A percentile compares a stretch with the other conserved stretches of the same genome.
These are phyloP conservation scores for Dalbergia cochinchinensis DNA, from an alignment of 306 rosid genomes.

Conservation along the genomic window DNA sequence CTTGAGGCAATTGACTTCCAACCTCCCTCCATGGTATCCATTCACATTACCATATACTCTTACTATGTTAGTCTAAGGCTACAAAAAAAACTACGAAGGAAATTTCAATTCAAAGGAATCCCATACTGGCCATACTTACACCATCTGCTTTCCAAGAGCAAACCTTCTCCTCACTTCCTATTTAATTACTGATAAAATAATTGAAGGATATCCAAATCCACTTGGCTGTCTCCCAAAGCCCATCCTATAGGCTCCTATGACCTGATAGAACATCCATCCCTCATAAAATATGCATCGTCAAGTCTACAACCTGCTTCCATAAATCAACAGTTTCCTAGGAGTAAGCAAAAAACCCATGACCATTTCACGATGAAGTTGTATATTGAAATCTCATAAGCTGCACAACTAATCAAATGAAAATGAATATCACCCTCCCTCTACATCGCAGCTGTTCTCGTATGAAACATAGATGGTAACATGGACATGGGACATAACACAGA, in stretches of 20 bases:
- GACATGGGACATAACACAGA: too few species aligned
- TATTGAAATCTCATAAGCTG: neutral
- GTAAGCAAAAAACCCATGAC: neutral
- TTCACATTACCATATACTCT: neutral
- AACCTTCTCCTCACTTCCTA: conserved; percentile 1
- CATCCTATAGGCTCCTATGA: neutral
- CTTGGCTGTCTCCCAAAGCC: neutral
- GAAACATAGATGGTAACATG: too few species aligned
- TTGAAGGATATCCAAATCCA: neutral
- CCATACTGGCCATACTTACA: neutral
- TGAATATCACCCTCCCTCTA: conserved; percentile 3
- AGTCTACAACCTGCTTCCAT: neutral
- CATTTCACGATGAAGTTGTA: conserved; percentile 7
- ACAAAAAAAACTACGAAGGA: neutral
- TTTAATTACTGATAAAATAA: neutral
- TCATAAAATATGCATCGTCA: neutral
- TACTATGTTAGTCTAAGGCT: neutral
- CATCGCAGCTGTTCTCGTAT: neutral
- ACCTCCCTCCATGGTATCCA: neutral
- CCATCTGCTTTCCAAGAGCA: conserved; percentile 2
- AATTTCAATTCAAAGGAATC: neutral
- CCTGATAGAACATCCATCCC: neutral
- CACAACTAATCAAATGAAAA: conserved; percentile 26
- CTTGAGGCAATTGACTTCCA: neutral
- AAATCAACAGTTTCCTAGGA: neutral